phyloP scores from a whole-genome alignment of 192 early-diverging fungal species.

The Podila verticillata region DNA sequence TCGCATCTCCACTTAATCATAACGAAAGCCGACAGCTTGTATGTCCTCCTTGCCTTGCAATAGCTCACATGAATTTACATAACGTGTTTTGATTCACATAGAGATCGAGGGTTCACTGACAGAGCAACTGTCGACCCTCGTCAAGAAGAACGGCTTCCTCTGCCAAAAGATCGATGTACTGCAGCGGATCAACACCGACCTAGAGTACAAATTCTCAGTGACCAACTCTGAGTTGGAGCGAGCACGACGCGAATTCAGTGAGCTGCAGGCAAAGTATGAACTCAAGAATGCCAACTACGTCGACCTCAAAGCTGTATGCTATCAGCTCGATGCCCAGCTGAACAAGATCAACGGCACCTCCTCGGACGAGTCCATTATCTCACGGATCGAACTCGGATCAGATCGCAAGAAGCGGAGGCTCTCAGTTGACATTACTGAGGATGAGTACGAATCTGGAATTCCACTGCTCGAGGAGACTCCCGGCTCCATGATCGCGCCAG shows the following conservation, averaged over 20 bases:
- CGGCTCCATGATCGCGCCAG: constrained; percentile 4
- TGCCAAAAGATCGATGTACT: constrained; percentile 26
- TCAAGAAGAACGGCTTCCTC: constrained; percentile 25
- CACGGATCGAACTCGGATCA: constrained; percentile 5
- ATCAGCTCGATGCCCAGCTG: constrained; percentile 22
- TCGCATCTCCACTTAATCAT: too few relatives aligned
- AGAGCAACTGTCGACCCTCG: constrained; percentile 17
- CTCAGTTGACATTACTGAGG: constrained; percentile 10
- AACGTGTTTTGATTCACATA: background rate
- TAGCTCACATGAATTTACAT: too few relatives aligned
- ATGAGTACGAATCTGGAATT: constrained; percentile 5
- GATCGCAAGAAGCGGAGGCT: constrained; percentile 20
- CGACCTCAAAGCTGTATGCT: constrained; percentile 20
- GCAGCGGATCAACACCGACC: constrained; percentile 21
- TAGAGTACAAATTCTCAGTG: constrained; percentile 22
- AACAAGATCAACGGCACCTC: constrained; percentile 10
- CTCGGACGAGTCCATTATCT: background rate
- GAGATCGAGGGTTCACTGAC: constrained; percentile 27
- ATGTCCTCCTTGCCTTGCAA: background rate
- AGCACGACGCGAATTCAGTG: constrained; percentile 13
- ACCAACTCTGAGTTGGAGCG: constrained; percentile 21
- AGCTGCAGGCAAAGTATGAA: constrained; percentile 24
- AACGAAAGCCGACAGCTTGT: too few relatives aligned
- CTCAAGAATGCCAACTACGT: constrained; percentile 11
- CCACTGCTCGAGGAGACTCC: constrained; percentile 1